Evolutionary conservation across 2,329 filamentous ascomycete species (phyloP), one percentile per base, ranked within the genome.

Genomic region (Neospermospora avenae): DNA sequence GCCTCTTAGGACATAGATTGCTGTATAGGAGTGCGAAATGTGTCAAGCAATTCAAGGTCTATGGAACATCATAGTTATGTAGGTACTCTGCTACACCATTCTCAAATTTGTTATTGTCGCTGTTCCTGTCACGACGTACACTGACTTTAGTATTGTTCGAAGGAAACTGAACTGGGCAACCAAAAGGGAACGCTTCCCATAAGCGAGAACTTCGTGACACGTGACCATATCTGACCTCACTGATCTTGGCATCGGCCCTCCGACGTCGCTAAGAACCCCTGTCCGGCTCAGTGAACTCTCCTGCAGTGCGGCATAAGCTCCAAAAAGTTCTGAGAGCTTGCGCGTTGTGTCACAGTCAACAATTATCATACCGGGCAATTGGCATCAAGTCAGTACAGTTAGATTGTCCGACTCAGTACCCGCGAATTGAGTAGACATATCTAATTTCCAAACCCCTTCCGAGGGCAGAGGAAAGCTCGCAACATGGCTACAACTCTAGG

Each of bases 401-500:
- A 60, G 48, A 41, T 48, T 54, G 18, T 44, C n/a, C 41, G 51
- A 44, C 28, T 31, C 5, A 31, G 11, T 31, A 31, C 28, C 28
- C 11, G 28, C 28, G 11, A 10, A 10, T 31, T 31, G 28, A 10
- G 28, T 31, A 31, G 11, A 1, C 11, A 31, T 10, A 31, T 59
- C n/a, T 46, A 25, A 28, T 20, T 31, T 51, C 31, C 56, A 63
- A 14, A 20, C 44, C 57, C 55, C 49, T 62, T 64, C 54, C 59
- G 55, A 64, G 58, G 62, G 57, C 61, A 61, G 68, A 65, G 67
- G 54, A 63, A 64, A 61, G 45, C 51, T 45, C 56, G 57, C 63
- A 37, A 63, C 25, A 84, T 84, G 82, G 76, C 82, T 49, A 84
- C 82, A 63, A 85, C 79, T 58, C 73, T 76, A 63, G 79, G 79